Conservation (phyloP, 1,284 basidiomycete genomes). For the Irpex sp. region DNA sequence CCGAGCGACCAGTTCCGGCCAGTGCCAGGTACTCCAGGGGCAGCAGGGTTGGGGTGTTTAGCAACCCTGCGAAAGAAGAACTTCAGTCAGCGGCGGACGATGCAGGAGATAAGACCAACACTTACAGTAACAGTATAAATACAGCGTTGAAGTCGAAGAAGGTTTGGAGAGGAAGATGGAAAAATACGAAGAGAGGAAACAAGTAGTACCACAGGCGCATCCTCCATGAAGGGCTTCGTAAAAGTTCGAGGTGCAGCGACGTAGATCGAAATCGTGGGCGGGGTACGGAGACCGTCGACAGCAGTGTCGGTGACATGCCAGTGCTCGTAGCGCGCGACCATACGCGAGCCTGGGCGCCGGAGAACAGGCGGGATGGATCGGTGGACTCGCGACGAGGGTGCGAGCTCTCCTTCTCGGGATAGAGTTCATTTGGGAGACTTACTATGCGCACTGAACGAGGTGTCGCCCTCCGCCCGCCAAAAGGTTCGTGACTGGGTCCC, state of each 20-base stretch:
- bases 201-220: slow-evolving; percentile 61
- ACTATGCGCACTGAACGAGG: slow-evolving; percentile 77
- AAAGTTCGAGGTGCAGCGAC: slow-evolving; percentile 59
- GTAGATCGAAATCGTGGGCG: slow-evolving; percentile 63
- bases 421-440: slow-evolving; percentile 50
- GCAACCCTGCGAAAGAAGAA: slow-evolving; percentile 47
- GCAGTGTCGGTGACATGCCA: slow-evolving; percentile 42
- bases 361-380: slow-evolving; percentile 46
- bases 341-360: slow-evolving; percentile 34
- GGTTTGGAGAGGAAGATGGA: slow-evolving; percentile 68
- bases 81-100: slow-evolving; percentile 13
- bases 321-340: slow-evolving; percentile 62
- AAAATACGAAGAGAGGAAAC: slow-evolving; percentile 64
- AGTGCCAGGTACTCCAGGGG: slow-evolving; percentile 62
- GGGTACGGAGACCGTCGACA: slow-evolving; percentile 36
- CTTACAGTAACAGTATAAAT: slow-evolving; percentile 74
- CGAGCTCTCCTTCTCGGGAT: slow-evolving; percentile 30
- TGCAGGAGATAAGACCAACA: slow-evolving; percentile 22
- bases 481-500: slow-evolving; percentile 36
- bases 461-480: slow-evolving; percentile 67
- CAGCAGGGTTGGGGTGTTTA: slow-evolving; percentile 62
- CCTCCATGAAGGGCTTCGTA: slow-evolving; percentile 54
- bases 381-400: slow-evolving; percentile 41
- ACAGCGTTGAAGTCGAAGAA: slow-evolving; percentile 82
- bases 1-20: slow-evolving; percentile 74